A percentile compares a stretch with the other conserved stretches of the same genome.
Evolutionary conservation across 2,329 filamentous ascomycete species (phyloP).

Genomic region (Penicillium sp.): DNA sequence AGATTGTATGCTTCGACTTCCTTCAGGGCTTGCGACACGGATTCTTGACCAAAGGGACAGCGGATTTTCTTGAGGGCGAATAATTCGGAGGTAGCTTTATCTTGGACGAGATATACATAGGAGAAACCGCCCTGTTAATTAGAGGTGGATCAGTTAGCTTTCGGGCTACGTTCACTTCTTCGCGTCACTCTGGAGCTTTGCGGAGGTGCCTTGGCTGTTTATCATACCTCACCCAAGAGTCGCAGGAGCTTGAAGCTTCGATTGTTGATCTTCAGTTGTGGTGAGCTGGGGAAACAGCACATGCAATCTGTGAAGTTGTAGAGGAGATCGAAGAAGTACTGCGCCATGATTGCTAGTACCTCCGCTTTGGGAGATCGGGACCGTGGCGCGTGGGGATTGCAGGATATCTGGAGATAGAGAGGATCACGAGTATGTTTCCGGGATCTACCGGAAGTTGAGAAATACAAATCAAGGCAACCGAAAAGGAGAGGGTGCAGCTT

Average conservation of each 20-base stretch:
- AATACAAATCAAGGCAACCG: background rate
- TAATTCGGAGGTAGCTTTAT: conserved; percentile 76
- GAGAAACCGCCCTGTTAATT: conserved; percentile 81
- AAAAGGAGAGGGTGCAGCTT: background rate
- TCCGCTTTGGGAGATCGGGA: background rate
- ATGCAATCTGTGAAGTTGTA: conserved; percentile 94
- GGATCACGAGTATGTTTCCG: background rate
- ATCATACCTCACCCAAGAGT: conserved; percentile 79
- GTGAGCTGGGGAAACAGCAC: conserved; percentile 92
- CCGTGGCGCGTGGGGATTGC: background rate
- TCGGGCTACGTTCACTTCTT: conserved; percentile 4
- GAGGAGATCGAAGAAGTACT: conserved; percentile 82
- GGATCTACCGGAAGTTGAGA: background rate
- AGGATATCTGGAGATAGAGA: background rate
- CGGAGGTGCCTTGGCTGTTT: background rate
- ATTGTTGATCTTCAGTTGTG: conserved; percentile 91
- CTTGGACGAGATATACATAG: conserved; percentile 97
- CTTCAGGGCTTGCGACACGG: conserved; percentile 88
- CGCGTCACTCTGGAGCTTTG: background rate
- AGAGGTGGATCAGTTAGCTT: conserved; percentile 5
- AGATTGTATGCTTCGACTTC: conserved; percentile 96
- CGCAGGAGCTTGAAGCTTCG: conserved; percentile 95
- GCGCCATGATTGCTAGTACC: conserved; percentile 60
- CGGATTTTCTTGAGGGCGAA: conserved; percentile 98
- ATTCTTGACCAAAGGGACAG: conserved; percentile 96